Conservation (phyloP, 1,284 basidiomycete species). For the Microbotryomycetes sp. region DNA sequence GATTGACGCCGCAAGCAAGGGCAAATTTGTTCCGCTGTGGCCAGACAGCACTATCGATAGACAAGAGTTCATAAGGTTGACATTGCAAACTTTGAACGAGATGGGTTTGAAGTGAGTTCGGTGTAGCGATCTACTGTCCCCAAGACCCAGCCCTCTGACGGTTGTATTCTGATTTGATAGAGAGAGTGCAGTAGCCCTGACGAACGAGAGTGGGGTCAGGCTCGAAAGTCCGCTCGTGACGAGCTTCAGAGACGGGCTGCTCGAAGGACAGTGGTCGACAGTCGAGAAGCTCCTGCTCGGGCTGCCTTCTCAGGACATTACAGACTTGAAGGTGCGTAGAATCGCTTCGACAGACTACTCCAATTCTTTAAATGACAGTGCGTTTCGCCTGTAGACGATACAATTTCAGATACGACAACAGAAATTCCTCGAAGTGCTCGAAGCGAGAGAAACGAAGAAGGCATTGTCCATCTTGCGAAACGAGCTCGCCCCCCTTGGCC, state of each 20-base stretch:
- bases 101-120: constrained; percentile 82
- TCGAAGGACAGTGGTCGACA: constrained; percentile 75
- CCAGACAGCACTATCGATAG: constrained; percentile 55
- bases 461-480: constrained; percentile 80
- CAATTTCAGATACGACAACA: constrained; percentile 85
- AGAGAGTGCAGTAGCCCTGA: constrained; percentile 68
- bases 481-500: constrained; percentile 72
- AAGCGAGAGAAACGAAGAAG: constrained; percentile 68
- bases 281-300: constrained; percentile 64
- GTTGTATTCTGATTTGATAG: neutral
- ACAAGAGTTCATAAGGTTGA: constrained; percentile 84
- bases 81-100: constrained; percentile 84
- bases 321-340: constrained; percentile 21
- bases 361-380: neutral
- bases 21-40: constrained; percentile 45
- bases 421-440: constrained; percentile 93
- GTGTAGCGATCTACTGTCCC: neutral
- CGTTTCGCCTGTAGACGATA: constrained; percentile 52
- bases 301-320: constrained; percentile 35
- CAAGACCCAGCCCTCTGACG: neutral
- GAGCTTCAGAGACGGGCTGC: constrained; percentile 72
- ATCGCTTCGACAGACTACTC: neutral
- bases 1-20: too few relatives aligned
- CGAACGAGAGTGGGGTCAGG: constrained; percentile 85
- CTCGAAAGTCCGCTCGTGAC: constrained; percentile 74